A percentile compares a stretch with the other conserved stretches of the same genome.
Conservation (phyloP, 2,329 filamentous ascomycete genomes). For the Diaporthe velutina region DNA sequence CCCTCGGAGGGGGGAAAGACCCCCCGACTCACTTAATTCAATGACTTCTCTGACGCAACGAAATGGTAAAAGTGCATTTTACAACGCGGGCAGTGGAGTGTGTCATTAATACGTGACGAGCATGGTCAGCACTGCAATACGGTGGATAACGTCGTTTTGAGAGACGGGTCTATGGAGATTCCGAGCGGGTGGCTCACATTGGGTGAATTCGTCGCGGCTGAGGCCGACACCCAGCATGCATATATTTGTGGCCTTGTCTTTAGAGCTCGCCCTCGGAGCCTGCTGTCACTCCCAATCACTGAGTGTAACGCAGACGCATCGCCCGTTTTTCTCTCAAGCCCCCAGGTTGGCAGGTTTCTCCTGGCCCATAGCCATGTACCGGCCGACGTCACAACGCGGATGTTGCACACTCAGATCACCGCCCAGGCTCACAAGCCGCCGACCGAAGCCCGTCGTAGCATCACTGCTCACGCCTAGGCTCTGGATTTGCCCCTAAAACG, state of each 20-base stretch:
- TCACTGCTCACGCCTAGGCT: not conserved
- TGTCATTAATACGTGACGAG: not conserved
- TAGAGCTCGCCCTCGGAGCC: not conserved
- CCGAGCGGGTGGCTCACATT: not conserved
- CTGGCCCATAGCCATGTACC: not conserved
- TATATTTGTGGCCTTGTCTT: not conserved
- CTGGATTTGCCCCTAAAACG: not conserved
- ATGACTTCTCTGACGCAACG: too few relatives aligned
- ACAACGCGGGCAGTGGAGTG: too few relatives aligned
- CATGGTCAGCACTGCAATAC: not conserved
- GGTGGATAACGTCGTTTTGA: not conserved
- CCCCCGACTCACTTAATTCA: too few relatives aligned
- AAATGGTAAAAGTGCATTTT: not conserved
- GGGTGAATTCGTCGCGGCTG: too few relatives aligned
- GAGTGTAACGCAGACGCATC: not conserved
- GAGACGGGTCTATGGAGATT: too few relatives aligned
- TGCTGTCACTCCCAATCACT: too few relatives aligned
- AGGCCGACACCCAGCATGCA: not conserved
- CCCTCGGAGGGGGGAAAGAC: too few relatives aligned
- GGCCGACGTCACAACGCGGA: not conserved
- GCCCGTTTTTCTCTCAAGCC: too few relatives aligned
- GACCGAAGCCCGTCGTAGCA: rapidly evolving
- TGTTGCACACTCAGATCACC: not conserved
- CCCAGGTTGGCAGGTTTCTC: too few relatives aligned
- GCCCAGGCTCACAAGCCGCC: not conserved